Evolutionary conservation across 2,329 filamentous ascomycete species (phyloP).

Genomic region (Aspergillus tamarii): DNA sequence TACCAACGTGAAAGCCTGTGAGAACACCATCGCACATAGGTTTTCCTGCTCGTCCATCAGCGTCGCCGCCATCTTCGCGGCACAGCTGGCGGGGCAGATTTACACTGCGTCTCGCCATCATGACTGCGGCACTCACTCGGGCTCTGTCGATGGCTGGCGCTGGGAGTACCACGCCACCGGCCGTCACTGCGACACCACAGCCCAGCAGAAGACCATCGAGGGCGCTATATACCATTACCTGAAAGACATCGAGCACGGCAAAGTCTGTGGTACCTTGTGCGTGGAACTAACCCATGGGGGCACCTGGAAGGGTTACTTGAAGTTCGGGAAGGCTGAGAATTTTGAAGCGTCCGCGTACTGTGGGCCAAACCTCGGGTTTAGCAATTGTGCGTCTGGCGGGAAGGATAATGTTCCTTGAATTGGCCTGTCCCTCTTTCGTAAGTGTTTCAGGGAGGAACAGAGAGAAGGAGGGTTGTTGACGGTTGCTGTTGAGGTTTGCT

Average conservation of each 20-base stretch:
- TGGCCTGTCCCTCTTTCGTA: too few species aligned
- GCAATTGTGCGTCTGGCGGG: background rate
- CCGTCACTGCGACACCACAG: constrained; percentile 12
- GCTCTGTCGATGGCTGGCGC: constrained; percentile 5
- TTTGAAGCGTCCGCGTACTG: constrained; percentile 15
- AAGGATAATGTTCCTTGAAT: background rate
- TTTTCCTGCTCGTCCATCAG: too few species aligned
- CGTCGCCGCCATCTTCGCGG: too few species aligned
- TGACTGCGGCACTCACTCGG: background rate
- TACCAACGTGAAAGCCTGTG: too few species aligned
- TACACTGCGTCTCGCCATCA: too few species aligned
- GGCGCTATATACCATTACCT: constrained; percentile 12
- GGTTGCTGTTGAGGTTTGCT: too few species aligned
- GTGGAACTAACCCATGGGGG: constrained; percentile 5
- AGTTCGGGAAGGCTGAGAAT: background rate
- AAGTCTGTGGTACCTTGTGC: constrained; percentile 14
- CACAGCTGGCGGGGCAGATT: too few species aligned
- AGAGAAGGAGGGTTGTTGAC: too few species aligned
- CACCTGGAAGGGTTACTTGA: constrained; percentile 15
- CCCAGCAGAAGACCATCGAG: constrained; percentile 9
- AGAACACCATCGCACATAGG: too few species aligned
- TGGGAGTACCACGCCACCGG: constrained; percentile 10
- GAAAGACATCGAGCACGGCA: background rate
- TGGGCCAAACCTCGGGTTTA: constrained; percentile 3
- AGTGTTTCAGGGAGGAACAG: too few species aligned